Base-by-base conservation (phyloP, 257 asterid genomes). In the Nyctanthes arbortristis region DNA sequence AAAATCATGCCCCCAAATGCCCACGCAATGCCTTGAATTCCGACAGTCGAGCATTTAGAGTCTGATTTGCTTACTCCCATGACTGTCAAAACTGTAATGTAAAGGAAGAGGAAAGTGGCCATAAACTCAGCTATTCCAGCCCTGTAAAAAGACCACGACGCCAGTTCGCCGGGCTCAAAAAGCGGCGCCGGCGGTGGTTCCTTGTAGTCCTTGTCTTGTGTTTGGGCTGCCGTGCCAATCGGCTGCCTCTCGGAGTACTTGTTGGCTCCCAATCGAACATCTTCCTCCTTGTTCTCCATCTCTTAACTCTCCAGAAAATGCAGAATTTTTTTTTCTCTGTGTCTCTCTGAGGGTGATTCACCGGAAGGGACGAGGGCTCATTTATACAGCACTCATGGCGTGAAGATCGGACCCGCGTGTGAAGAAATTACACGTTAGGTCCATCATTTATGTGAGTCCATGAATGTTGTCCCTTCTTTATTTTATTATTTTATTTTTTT, bases 1-100 rank as follows among this genome's bases (percentile, higher is more conserved):
- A 81, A 81, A 63, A 81, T 81, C 86, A 81, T 81, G 0, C 86
- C 86, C 20, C 86, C 86, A 67, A 81, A 81, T 1, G 86, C 86
- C 86, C 86, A 81, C 16, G 86, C 86, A 28, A 81, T 81, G 45
- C 86, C 86, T 57, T 81, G 86, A 39, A 81, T 81, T 5, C 86
- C 86, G 24, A 81, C 86, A 20, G 86, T 74, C 3, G 79, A 22
- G 43, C 86, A 81, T 39, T 81, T 81, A 75, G 84, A 74, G 0
- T 70, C 73, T 7, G 84, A 60, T 12, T 72, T 78, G 77, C 62
- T 69, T 3, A 78, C 84, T 1, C 86, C 86, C 86, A 81, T 81
- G 5, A 81, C 86, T 0, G 86, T 81, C 40, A 81, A 36, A 24
- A 81, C 63, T 16, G 81, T 81, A 3, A 81, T 35, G 40, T 81